These are phyloP conservation scores for Penicillium expansum DNA, from an alignment of 2,329 filamentous ascomycete genomes.

Conservation along the genomic window DNA sequence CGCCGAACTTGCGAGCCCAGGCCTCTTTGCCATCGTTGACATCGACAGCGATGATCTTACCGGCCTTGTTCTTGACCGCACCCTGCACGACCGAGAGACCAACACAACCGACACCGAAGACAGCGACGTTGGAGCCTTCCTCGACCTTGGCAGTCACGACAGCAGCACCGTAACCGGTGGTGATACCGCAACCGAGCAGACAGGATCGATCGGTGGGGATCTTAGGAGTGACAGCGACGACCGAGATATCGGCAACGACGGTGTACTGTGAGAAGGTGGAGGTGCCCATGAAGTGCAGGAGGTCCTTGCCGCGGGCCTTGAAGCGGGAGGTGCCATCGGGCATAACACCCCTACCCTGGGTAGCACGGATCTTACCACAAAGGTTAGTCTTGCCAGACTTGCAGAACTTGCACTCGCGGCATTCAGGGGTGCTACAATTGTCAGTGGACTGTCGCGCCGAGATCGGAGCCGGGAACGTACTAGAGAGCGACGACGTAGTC, in stretches of 20 bases:
- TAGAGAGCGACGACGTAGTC: constrained; percentile 90
- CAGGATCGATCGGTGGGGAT: constrained; percentile 96
- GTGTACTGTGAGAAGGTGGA: constrained; percentile 99
- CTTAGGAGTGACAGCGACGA: constrained; percentile 85
- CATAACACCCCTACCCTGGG: constrained; percentile 94
- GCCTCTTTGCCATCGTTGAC: constrained; percentile 87
- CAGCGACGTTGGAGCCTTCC: constrained; percentile 80
- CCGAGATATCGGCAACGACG: constrained; percentile 96
- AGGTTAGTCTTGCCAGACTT: constrained; percentile 99
- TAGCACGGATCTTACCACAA: constrained; percentile 97
- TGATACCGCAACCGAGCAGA: constrained; percentile 95
- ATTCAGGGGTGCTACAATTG: constrained; percentile 80
- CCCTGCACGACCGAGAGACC: constrained; percentile 94
- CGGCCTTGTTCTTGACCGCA: constrained; percentile 76
- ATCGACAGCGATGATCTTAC: constrained; percentile 63
- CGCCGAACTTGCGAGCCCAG: constrained; percentile 92
- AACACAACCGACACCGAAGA: constrained; percentile 96
- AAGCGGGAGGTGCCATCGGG: constrained; percentile 94
- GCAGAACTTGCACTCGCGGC: constrained; percentile 98
- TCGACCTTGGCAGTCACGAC: constrained; percentile 91
- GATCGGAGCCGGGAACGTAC: constrained; percentile 48
- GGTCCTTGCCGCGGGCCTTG: constrained; percentile 88
- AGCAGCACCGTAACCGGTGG: constrained; percentile 94
- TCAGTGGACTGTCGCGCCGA: not conserved
- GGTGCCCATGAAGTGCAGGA: constrained; percentile 98